A percentile compares a stretch with the other conserved stretches of the same genome.
Evolutionary conservation across 2,329 filamentous ascomycete species (phyloP).

Genomic region (Fusarium coicis): DNA sequence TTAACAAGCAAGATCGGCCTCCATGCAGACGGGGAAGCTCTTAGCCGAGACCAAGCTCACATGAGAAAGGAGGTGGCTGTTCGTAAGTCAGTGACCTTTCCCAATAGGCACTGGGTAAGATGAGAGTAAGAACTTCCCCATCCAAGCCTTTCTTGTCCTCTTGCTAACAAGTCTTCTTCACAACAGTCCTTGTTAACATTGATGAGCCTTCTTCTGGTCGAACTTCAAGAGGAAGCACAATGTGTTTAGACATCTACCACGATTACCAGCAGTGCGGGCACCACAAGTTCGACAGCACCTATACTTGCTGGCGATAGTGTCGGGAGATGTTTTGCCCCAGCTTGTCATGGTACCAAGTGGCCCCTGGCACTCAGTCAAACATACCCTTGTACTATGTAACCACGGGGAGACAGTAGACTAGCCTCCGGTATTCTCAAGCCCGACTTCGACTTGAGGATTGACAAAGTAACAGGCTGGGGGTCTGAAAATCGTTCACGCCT

Average conservation of each 20-base stretch:
- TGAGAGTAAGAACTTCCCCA: neutral
- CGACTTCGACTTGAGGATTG: rapidly evolving
- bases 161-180: neutral
- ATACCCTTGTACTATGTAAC: neutral
- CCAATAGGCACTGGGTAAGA: neutral
- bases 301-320: neutral
- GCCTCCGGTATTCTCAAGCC: neutral
- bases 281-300: neutral
- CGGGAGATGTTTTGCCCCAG: neutral
- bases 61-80: neutral
- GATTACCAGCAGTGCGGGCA: conserved; percentile 3
- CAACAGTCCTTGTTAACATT: neutral
- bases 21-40: neutral
- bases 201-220: neutral
- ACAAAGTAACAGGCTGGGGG: too few relatives aligned
- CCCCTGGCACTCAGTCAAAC: neutral
- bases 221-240: neutral
- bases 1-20: neutral
- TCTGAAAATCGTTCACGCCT: neutral
- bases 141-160: neutral
- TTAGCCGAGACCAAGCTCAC: neutral
- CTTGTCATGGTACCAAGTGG: neutral
- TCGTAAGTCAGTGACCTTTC: too few relatives aligned
- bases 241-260: neutral
- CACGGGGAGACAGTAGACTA: neutral